Evolutionary conservation across 176 grass and related monocot species (phyloP), one percentile per base, ranked within the genome.

Genomic region (Oryza rufipogon): DNA sequence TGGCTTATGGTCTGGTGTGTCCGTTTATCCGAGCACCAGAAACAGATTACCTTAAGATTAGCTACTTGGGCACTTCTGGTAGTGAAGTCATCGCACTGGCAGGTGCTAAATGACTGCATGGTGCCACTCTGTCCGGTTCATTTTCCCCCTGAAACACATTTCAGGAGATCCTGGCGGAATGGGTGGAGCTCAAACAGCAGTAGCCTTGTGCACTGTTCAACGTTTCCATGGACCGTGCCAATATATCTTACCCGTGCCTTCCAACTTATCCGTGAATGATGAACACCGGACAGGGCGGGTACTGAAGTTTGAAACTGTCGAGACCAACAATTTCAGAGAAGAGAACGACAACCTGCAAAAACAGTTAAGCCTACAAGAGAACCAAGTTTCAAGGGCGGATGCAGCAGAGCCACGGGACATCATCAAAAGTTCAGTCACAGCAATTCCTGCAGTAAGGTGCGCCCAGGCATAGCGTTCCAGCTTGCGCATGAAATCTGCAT

Each of bases 401-500:
- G 32, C 51, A 76, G 51, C 51, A 38, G 42, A 60, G 70, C 5
- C 26, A 76, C 39, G 8, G 48, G 9, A 10, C 49, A 60, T 30
- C 48, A 76, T 75, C 48, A 36, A 52, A 22, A 15, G 32, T 30
- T 76, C 49, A 32, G 34, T 51, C 70, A 16, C 38, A 47, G 1
- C 25, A 64, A 7, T 56, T 54, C 73, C 82, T 13, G 26, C 23
- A 63, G 23, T 12, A 5, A 75, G 47, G 49, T 58, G 28, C 28
- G 56, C 7, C 73, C 51, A 45, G 32, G 13, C 32, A 48, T 76
- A 20, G 47, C 34, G 12, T 49, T 64, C 67, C 75, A 47, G 51
- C 51, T 79, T 8, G 23, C 14, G 32, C 74, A 20, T 19, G 67
- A 64, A 60, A 86, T 72, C 84, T 79, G 75, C 75, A 85, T 32